Percentiles rank a stretch among this genome's conserved stretches.
phyloP scores from a whole-genome alignment of 2,329 filamentous ascomycete genomes.

The Stemphylium vesicarium region DNA sequence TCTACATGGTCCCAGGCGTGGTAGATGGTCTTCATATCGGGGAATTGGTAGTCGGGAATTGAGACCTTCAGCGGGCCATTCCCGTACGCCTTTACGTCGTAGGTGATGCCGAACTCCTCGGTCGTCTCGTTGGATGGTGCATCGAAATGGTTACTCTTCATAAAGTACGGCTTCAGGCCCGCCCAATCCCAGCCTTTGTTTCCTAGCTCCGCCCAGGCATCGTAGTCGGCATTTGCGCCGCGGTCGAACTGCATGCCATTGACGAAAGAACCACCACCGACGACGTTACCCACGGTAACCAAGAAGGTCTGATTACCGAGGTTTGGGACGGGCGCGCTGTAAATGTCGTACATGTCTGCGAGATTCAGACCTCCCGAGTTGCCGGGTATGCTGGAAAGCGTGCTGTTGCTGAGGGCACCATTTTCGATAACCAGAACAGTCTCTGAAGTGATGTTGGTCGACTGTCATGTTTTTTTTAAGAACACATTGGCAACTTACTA shows the following conservation, averaged over 20 bases:
- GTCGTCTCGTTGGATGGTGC: slow-evolving; percentile 12
- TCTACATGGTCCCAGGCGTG: slow-evolving; percentile 8
- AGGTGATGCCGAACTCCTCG: slow-evolving; percentile 21
- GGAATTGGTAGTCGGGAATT: slow-evolving; percentile 17
- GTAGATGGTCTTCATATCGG: slow-evolving; percentile 17
- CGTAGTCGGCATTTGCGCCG: slow-evolving; percentile 25
- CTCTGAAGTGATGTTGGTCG: slow-evolving; percentile 4
- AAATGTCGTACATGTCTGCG: slow-evolving; percentile 19
- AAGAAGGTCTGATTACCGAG: slow-evolving; percentile 27
- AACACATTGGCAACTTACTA: slow-evolving; percentile 2
- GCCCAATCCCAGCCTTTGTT: slow-evolving; percentile 3
- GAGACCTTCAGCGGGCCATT: slow-evolving; percentile 10
- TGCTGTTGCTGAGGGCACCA: slow-evolving; percentile 15
- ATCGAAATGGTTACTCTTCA: slow-evolving; percentile 20
- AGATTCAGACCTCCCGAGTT: slow-evolving; percentile 18
- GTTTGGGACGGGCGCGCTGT: slow-evolving; percentile 18
- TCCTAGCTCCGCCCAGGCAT: slow-evolving; percentile 3
- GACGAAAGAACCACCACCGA: slow-evolving; percentile 43
- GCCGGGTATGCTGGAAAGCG: slow-evolving; percentile 17
- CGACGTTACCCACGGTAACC: slow-evolving; percentile 27
- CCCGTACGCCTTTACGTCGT: slow-evolving; percentile 19
- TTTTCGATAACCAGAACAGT: slow-evolving; percentile 29
- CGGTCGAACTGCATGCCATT: slow-evolving; percentile 47
- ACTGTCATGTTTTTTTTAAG: not conserved
- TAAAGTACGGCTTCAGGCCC: slow-evolving; percentile 16